These are phyloP conservation scores for Citrus cavaleriei DNA, from an alignment of 345 rosid species.

Conservation along the genomic window DNA sequence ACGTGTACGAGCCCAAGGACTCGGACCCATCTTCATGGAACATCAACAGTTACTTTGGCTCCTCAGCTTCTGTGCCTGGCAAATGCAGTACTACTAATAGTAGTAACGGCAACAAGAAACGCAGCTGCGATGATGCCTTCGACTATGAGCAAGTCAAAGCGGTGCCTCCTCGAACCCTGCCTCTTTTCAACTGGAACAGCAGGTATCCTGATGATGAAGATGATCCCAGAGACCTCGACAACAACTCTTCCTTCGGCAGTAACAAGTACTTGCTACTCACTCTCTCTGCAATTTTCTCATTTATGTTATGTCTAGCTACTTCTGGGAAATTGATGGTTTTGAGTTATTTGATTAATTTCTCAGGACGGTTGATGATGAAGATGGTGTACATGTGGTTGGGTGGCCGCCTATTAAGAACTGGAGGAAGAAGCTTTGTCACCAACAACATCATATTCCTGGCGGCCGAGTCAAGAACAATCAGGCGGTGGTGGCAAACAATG, in stretches of 20 bases:
- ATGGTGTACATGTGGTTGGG: constrained; percentile 18
- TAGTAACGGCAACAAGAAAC: constrained; percentile 6
- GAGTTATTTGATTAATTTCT: neutral
- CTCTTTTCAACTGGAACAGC: constrained; percentile 30
- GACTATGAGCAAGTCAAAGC: neutral
- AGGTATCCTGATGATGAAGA: constrained; percentile 18
- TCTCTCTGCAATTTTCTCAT: neutral
- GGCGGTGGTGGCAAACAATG: constrained; percentile 7
- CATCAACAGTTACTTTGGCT: neutral
- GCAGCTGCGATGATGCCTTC: constrained; percentile 17
- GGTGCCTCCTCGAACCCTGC: constrained; percentile 30
- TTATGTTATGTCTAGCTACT: neutral
- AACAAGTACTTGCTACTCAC: constrained; percentile 11
- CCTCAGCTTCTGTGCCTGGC: neutral
- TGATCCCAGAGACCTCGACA: neutral
- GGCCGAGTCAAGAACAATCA: neutral
- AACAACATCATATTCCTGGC: neutral
- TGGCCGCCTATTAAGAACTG: constrained; percentile 38
- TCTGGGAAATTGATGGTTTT: neutral
- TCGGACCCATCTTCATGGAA: neutral
- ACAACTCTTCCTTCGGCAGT: constrained; percentile 3
- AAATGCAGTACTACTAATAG: neutral
- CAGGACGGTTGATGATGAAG: constrained; percentile 19
- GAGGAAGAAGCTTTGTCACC: constrained; percentile 13
- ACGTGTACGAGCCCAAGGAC: constrained; percentile 2